Evolutionary conservation across 495 filamentous ascomycete genomes (phyloP).

Genomic region (Hypoxylon fragiforme): DNA sequence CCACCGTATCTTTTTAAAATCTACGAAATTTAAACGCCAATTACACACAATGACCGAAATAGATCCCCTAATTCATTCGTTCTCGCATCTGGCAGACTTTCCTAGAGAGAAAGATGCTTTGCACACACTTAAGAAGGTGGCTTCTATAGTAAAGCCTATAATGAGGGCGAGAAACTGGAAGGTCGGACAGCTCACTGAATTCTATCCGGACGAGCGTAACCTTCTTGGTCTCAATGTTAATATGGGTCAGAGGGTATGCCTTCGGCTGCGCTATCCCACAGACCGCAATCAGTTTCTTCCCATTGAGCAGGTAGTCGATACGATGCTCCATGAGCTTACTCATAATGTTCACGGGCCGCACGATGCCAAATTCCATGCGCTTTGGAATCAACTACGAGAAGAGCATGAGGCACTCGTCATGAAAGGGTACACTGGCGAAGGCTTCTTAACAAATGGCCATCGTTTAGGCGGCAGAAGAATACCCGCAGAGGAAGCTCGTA

Average conservation of each 20-base stretch:
- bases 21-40: no score
- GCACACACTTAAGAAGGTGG: constrained; percentile 76
- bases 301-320: constrained; percentile 78
- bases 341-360: constrained; percentile 87
- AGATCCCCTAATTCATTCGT: constrained; percentile 73
- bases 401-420: constrained; percentile 73
- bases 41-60: no score
- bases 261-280: constrained; percentile 77
- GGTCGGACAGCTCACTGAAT: constrained; percentile 80
- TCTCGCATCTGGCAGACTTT: constrained; percentile 74
- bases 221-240: constrained; percentile 81
- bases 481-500: constrained; percentile 73
- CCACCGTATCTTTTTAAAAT: no score
- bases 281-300: constrained; percentile 80
- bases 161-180: constrained; percentile 86
- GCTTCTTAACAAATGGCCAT: constrained; percentile 77
- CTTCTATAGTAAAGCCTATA: constrained; percentile 90
- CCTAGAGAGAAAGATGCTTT: constrained; percentile 80
- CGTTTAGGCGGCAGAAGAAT: constrained; percentile 70
- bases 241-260: constrained; percentile 73
- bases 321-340: constrained; percentile 95
- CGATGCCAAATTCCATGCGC: constrained; percentile 75
- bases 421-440: constrained; percentile 91
- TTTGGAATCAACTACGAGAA: constrained; percentile 87
- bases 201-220: constrained; percentile 74